These are phyloP conservation scores for Emmonsia crescens DNA, from an alignment of 2,329 filamentous ascomycete genomes.

Conservation along the genomic window DNA sequence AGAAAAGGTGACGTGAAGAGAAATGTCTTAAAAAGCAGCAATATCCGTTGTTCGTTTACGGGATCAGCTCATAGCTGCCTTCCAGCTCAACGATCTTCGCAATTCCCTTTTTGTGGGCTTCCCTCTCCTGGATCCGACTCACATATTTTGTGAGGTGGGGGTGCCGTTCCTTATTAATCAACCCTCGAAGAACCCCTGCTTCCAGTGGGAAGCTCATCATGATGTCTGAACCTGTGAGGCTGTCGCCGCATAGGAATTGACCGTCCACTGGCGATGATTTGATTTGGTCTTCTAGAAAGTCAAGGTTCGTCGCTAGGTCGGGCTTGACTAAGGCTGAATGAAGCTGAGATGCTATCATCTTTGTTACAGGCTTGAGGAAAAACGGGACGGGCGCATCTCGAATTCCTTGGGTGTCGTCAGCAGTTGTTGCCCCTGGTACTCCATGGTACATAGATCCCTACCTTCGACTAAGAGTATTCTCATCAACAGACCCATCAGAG, in stretches of 20 bases:
- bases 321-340: constrained; percentile 30
- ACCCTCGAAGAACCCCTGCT: constrained; percentile 23
- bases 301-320: constrained; percentile 32
- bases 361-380: constrained; percentile 56
- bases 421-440: not conserved
- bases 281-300: constrained; percentile 37
- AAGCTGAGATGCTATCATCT: constrained; percentile 40
- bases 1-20: not conserved
- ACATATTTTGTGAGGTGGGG: constrained; percentile 23
- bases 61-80: constrained; percentile 7
- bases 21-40: not conserved
- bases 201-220: constrained; percentile 38
- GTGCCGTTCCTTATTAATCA: constrained; percentile 27
- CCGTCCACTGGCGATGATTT: constrained; percentile 30
- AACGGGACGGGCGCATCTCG: constrained; percentile 50
- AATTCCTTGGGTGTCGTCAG: constrained; percentile 26
- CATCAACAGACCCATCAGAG: constrained; percentile 62
- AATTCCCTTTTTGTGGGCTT: constrained; percentile 21
- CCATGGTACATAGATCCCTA: constrained; percentile 23
- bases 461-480: constrained; percentile 51
- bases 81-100: constrained; percentile 22
- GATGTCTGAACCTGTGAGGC: constrained; percentile 37
- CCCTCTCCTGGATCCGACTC: constrained; percentile 18
- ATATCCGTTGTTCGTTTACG: not conserved
- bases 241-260: constrained; percentile 33